phyloP scores from a whole-genome alignment of 2,329 filamentous ascomycete species.

The Polytolypa hystricis region DNA sequence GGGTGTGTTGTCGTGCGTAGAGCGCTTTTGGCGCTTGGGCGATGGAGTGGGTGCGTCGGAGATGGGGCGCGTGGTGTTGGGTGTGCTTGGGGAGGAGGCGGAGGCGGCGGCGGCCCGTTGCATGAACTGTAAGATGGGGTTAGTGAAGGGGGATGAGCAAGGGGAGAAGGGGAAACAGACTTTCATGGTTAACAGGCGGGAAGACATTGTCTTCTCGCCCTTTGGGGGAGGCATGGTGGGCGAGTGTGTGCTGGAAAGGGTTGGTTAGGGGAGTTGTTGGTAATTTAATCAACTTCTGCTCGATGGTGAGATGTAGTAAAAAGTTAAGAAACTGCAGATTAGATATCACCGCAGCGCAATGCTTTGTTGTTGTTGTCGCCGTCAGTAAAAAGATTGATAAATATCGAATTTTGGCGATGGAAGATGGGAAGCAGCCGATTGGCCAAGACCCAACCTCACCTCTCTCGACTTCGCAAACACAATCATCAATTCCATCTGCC shows the following conservation, averaged over 20 bases:
- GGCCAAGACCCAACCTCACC: background rate
- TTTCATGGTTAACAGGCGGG: slow-evolving; percentile 84
- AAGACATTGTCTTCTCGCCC: slow-evolving; percentile 65
- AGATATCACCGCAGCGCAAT: background rate
- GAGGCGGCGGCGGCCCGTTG: slow-evolving; percentile 64
- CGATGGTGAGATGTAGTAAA: no score
- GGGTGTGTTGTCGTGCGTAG: slow-evolving; percentile 12
- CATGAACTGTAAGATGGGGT: slow-evolving; percentile 57
- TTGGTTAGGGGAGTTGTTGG: background rate
- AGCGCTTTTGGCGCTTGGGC: slow-evolving; percentile 28
- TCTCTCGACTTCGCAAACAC: no score
- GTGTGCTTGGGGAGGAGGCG: slow-evolving; percentile 32
- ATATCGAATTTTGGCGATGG: no score
- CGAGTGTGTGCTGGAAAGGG: background rate
- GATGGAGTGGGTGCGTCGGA: slow-evolving; percentile 31
- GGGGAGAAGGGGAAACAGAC: slow-evolving; percentile 22
- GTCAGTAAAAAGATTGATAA: no score
- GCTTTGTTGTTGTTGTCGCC: background rate
- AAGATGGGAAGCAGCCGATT: slow-evolving; percentile 4
- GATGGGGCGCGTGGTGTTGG: slow-evolving; percentile 40
- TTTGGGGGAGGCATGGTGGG: slow-evolving; percentile 21
- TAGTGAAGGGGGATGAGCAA: slow-evolving; percentile 6
- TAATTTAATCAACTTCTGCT: background rate
- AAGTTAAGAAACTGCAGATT: no score
- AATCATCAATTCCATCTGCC: background rate